phyloP scores from a whole-genome alignment of 2,329 filamentous ascomycete species.

The Pseudocercospora eumusae region DNA sequence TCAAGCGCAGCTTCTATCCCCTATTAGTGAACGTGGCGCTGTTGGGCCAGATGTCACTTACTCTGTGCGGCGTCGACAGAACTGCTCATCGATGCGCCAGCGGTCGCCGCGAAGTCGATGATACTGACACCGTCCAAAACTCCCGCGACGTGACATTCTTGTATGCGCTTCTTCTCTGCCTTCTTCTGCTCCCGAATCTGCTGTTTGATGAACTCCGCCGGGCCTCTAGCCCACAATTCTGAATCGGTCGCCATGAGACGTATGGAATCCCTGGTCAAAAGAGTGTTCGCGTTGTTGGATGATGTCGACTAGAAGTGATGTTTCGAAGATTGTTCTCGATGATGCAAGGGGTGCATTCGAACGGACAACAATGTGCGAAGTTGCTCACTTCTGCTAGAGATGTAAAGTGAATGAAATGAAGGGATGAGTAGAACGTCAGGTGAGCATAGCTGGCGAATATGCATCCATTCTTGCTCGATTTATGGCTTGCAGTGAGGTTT shows the following conservation, averaged over 20 bases:
- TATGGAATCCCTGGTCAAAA: neutral
- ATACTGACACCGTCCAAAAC: constrained; percentile 9
- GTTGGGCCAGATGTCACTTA: neutral
- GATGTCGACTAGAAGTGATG: neutral
- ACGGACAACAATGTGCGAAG: neutral
- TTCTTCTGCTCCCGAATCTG: neutral
- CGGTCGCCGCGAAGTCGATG: constrained; percentile 11
- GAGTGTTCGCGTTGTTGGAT: neutral
- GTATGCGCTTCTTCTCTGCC: constrained; percentile 2
- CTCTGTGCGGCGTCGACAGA: neutral
- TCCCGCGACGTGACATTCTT: constrained; percentile 10
- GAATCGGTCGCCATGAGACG: constrained; percentile 32
- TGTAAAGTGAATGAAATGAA: neutral
- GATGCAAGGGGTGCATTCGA: neutral
- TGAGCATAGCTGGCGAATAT: neutral
- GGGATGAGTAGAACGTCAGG: neutral
- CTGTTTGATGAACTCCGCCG: constrained; percentile 12
- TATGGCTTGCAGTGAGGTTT: neutral
- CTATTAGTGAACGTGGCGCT: neutral
- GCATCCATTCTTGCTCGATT: neutral
- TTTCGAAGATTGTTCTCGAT: neutral
- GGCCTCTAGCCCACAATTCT: neutral
- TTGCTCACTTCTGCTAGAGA: neutral
- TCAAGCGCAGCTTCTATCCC: neutral
- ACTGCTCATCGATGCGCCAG: neutral